These are phyloP conservation scores for Somion occarium DNA, from an alignment of 1,284 basidiomycete species.

Conservation along the genomic window DNA sequence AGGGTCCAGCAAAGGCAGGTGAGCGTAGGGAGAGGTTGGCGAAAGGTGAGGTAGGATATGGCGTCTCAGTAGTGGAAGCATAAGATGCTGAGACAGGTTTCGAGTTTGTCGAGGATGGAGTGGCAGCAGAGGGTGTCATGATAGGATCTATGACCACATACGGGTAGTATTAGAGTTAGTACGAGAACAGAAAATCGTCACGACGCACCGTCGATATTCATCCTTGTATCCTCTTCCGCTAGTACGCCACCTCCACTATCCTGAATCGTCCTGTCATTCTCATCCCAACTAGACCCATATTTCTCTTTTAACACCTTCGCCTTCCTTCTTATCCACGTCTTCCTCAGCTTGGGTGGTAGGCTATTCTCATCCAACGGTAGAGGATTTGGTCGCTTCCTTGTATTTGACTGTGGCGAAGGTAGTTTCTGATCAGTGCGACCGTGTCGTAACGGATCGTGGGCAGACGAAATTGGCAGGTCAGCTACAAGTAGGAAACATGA, in stretches of 20 bases:
- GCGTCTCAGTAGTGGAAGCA: conserved; percentile 3
- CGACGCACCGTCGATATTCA: conserved; percentile 13
- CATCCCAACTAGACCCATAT: conserved; percentile 9
- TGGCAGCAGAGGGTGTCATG: not conserved
- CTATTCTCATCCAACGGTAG: conserved; percentile 30
- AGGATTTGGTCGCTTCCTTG: not conserved
- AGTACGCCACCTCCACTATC: conserved; percentile 6
- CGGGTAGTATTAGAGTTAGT: not conserved
- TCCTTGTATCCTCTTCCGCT: not conserved
- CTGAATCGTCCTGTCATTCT: conserved; percentile 7
- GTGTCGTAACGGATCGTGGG: no score
- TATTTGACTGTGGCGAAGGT: no score
- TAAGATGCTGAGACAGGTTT: not conserved
- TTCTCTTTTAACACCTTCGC: conserved; percentile 25
- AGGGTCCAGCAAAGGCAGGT: conserved; percentile 23
- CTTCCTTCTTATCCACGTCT: conserved; percentile 39
- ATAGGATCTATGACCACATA: no score
- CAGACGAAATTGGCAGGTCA: no score
- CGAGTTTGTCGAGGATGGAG: not conserved
- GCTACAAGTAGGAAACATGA: no score
- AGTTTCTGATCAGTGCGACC: no score
- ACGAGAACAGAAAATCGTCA: conserved; percentile 1
- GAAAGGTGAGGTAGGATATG: conserved; percentile 30
- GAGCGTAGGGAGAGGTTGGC: conserved; percentile 32
- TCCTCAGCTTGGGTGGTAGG: conserved; percentile 65